These are phyloP conservation scores for Colletotrichum tofieldiae DNA, from an alignment of 2,329 filamentous ascomycete species.

Conservation along the genomic window DNA sequence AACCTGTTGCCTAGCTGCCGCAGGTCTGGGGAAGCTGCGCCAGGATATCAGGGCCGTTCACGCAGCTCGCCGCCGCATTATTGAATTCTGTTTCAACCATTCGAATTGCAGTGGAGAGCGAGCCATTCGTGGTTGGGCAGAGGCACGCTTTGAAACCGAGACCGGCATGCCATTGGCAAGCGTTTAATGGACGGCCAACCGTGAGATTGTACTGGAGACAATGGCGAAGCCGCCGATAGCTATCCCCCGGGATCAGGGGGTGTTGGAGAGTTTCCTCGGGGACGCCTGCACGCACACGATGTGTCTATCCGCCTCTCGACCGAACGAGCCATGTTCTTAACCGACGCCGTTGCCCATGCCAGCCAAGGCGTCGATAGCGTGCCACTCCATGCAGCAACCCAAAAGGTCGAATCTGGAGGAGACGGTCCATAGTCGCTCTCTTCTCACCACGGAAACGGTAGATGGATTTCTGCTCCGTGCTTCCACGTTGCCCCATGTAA, in stretches of 20 bases:
- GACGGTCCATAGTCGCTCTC: conserved; percentile 7
- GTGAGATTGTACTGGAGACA: conserved; percentile 6
- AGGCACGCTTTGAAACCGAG: conserved; percentile 4
- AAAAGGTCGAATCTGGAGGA: not conserved
- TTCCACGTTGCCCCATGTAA: conserved; percentile 14
- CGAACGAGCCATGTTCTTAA: not conserved
- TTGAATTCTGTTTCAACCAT: conserved; percentile 12
- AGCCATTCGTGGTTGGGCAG: conserved; percentile 4
- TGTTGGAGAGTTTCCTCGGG: conserved; percentile 6
- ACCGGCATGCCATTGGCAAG: conserved; percentile 14
- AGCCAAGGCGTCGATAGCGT: conserved; percentile 23
- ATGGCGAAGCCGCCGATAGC: conserved; percentile 7
- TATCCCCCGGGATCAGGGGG: conserved; percentile 25
- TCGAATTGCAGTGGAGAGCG: conserved; percentile 11
- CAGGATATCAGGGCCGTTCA: conserved; percentile 12
- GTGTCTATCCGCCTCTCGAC: conserved; percentile 4
- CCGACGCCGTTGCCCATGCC: conserved; percentile 21
- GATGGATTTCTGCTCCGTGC: conserved; percentile 27
- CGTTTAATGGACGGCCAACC: conserved; percentile 19
- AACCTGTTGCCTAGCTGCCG: conserved; percentile 23
- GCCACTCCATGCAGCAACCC: conserved; percentile 9
- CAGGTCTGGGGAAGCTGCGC: not conserved
- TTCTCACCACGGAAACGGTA: conserved; percentile 40
- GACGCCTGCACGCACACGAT: conserved; percentile 20
- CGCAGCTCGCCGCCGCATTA: conserved; percentile 9